Base-by-base conservation (phyloP, 1,139 yeast genomes). In the Hemisphaericaspora subhashii region DNA sequence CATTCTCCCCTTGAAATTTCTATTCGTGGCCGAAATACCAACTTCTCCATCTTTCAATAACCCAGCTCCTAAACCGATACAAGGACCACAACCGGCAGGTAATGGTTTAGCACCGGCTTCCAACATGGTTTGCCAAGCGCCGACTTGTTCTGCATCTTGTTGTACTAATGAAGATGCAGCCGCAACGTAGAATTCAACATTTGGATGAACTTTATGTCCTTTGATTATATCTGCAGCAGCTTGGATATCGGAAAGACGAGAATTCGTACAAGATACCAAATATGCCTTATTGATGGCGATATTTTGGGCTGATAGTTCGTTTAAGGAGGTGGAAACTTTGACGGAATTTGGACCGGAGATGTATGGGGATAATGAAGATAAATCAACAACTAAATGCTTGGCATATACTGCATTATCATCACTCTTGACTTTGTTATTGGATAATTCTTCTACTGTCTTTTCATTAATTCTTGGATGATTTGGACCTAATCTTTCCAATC, bases 41-140 rank as follows among this genome's bases (percentile, higher is more conserved):
- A 94, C 95, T 64, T 92, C 97, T 33, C 98, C 98, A 34, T 88
- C 92, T 63, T 92, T 82, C 53, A 92, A 73, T 47, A 92, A 72
- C 38, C 99, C 99, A 27, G 94, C 76, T 45, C 99, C 99, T 42
- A 92, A 75, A 32, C 99, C 99, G 57, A 92, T 92, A 70, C 99
- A 92, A 27, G 99, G 99, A 35, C 99, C 99, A 68, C 99, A 92
- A 17, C 99, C 99, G 14, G 98, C 96, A 13, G 98, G 98, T 52
- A 92, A 77, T 26, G 97, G 90, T 53, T 71, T 86, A 41, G 97
- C 96, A 37, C 99, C 99, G 11, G 98, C 95, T 40, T 84, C 92
- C 32, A 92, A 56, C 39, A 94, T 75, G 24, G 80, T 81, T 54
- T 89, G 77, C 98, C 99, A 94, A 10, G 95, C 94, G 44, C 98